Base-by-base conservation (phyloP, 371 early-diverging fungal species). In the Aphelidium insulamus region DNA sequence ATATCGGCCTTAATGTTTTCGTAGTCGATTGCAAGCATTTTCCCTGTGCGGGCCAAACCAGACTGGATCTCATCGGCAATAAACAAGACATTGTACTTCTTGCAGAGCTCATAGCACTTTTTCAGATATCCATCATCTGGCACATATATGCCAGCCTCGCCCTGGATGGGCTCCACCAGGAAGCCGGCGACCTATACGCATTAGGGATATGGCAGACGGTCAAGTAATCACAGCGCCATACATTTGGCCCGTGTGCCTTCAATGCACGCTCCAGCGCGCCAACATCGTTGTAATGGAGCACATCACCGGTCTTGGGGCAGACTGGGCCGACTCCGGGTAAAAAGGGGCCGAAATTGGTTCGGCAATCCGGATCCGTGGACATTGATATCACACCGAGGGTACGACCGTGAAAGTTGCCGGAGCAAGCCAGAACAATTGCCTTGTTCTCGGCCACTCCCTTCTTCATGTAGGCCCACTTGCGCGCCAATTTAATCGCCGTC, bases 11-110 rank as follows among this genome's bases (percentile, higher is more conserved):
- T 78, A 45, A 95, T 56, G 40, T 66, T 51, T 31, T 85, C 86
- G 45, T 88, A 78, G 40, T 92, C 86, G 21, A 72, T 57, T 34
- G 90, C 88, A 26, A 92, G 71, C 67, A 90, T 62, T 49, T 77
- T 79, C 30, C 95, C 97, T 8, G 92, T 90, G 40, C 97, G 75
- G 9, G 62, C 88, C 22, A 95, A 59, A 34, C 97, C 97, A n/a
- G 90, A 82, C 55, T 95, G 97, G 49, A 95, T 84, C 59, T 95
- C 97, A 46, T 95, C 97, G 29, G 81, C 84, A 49, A 95, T 90
- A 39, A 95, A 73, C 35, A 95, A 60, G 14, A 87, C 90, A 42
- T 92, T 90, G 64, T 92, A 73, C 55, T 91, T 75, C 50, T 81
- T 77, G 75, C 94, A 95, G 25, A 91, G 65, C 12, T 75, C 80